Evolutionary conservation across 345 rosid genomes (phyloP).

Genomic region (Euphorbia lathyris): DNA sequence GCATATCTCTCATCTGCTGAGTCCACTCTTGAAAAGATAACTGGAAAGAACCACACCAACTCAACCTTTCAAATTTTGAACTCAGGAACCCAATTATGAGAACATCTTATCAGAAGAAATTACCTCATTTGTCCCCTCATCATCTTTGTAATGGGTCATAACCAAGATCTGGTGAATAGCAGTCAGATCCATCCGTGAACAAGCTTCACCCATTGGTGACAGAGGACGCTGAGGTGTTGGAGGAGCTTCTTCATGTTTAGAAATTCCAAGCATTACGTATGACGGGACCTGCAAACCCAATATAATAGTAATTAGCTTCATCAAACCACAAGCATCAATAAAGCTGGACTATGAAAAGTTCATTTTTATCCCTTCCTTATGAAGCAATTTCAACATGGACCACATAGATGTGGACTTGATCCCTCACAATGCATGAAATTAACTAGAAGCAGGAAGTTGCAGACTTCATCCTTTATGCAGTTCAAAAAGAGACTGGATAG

Average conservation of each 20-base stretch:
- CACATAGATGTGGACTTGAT: neutral
- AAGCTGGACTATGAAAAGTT: neutral
- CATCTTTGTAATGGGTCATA: constrained; percentile 85
- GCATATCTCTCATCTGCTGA: constrained; percentile 94
- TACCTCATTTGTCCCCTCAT: constrained; percentile 93
- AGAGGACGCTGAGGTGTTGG: constrained; percentile 71
- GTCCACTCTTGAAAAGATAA: constrained; percentile 98
- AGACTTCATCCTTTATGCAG: neutral
- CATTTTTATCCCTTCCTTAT: neutral
- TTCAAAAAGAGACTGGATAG: neutral
- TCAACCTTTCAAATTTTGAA: constrained; percentile 20
- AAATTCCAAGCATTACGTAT: constrained; percentile 74
- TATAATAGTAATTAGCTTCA: neutral
- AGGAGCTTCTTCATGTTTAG: constrained; percentile 65
- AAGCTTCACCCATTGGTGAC: constrained; percentile 92
- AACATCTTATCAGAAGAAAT: neutral
- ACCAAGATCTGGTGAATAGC: constrained; percentile 93
- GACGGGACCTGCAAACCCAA: constrained; percentile 70
- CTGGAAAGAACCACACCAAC: constrained; percentile 38
- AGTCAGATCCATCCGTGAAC: constrained; percentile 92
- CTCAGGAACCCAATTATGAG: neutral
- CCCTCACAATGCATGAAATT: neutral
- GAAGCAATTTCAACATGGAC: neutral
- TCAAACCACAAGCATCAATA: neutral
- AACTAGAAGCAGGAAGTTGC: neutral